Percentiles rank a stretch among this genome's conserved stretches.
Conservation (phyloP, 202 grass and related monocot species). For the Eragrostis tef region DNA sequence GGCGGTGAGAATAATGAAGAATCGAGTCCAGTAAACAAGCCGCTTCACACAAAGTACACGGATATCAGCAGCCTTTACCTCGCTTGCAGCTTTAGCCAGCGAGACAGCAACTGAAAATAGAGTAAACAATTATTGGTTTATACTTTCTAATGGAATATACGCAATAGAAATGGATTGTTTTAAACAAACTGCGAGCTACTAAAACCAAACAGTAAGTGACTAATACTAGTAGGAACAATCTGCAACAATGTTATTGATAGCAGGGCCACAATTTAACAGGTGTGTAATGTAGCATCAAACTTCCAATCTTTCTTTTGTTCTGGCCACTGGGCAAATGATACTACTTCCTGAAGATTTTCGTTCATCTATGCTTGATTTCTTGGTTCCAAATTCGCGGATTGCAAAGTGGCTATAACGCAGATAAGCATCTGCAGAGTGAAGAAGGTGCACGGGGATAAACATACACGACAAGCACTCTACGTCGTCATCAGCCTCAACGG, state of each 20-base stretch:
- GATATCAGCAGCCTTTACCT: constrained; percentile 88
- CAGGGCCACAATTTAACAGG: not conserved
- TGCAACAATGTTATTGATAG: not conserved
- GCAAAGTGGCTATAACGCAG: not conserved
- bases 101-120: constrained; percentile 70
- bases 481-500: constrained; percentile 70
- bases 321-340: not conserved
- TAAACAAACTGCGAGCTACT: constrained; percentile 8
- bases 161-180: not conserved
- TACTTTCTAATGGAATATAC: not conserved
- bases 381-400: not conserved
- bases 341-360: constrained; percentile 14
- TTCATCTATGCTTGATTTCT: not conserved
- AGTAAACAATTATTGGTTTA: constrained; percentile 8
- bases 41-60: constrained; percentile 83
- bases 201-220: too few relatives aligned
- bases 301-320: not conserved
- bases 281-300: not conserved
- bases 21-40: constrained; percentile 94
- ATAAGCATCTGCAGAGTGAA: constrained; percentile 1
- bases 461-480: constrained; percentile 84
- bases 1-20: constrained; percentile 96
- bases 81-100: constrained; percentile 83
- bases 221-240: not conserved
- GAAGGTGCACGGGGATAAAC: not conserved